Percentiles rank a stretch among this genome's conserved stretches.
These are phyloP conservation scores for Trametes coccinea DNA, from an alignment of 768 basidiomycete species.

Conservation along the genomic window DNA sequence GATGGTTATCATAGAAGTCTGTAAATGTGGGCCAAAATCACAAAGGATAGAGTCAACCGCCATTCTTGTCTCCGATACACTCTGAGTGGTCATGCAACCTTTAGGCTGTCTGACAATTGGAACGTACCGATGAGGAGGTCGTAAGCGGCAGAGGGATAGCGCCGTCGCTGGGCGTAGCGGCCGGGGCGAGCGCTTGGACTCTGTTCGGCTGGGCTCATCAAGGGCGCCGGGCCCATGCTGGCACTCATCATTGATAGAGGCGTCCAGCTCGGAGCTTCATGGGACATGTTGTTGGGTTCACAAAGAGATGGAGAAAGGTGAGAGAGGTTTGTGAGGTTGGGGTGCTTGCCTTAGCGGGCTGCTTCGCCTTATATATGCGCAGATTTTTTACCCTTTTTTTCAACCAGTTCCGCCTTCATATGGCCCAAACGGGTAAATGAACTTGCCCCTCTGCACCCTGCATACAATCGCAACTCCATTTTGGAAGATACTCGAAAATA, in stretches of 20 bases:
- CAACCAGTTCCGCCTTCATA: not conserved
- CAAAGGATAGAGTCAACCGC: too few species aligned
- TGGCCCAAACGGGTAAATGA: not conserved
- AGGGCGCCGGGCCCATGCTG: not conserved
- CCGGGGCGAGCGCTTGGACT: not conserved
- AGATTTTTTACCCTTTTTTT: not conserved
- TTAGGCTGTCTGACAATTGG: not conserved
- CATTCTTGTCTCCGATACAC: too few species aligned
- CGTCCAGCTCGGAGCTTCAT: slow-evolving; percentile 9
- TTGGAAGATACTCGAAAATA: slow-evolving; percentile 1
- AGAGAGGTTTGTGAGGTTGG: not conserved
- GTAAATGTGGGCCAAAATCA: too few species aligned
- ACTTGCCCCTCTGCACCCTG: not conserved
- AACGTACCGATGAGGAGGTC: slow-evolving; percentile 12
- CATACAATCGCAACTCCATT: not conserved
- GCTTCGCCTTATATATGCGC: not conserved
- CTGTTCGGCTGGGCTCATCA: not conserved
- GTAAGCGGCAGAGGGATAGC: slow-evolving; percentile 5
- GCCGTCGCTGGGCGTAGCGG: not conserved
- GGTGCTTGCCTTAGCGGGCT: not conserved
- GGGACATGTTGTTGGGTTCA: not conserved
- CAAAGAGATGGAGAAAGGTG: not conserved
- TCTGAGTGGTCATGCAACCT: too few species aligned
- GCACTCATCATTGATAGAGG: not conserved
- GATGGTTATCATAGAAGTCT: slow-evolving; percentile 4